phyloP scores from a whole-genome alignment of 371 early-diverging fungal genomes.

The Mortierella sp. region DNA sequence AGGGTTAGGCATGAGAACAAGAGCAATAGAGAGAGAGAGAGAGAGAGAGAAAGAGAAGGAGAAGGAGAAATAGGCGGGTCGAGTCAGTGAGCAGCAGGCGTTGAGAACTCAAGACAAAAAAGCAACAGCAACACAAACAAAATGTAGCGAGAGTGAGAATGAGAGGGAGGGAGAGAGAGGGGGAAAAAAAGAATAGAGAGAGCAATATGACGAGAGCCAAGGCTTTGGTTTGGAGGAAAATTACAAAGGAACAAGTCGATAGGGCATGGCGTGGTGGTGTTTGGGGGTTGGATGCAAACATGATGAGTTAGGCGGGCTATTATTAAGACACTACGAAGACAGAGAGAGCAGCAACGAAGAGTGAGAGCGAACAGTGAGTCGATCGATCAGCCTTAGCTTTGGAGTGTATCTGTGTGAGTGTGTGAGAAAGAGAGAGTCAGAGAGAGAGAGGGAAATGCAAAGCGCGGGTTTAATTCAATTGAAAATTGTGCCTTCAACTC shows the following conservation, averaged over 20 bases:
- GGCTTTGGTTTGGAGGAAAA: background rate
- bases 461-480: background rate
- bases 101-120: background rate
- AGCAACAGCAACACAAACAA: background rate
- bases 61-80: background rate
- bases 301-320: background rate
- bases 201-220: slow-evolving; percentile 1
- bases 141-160: too few species aligned
- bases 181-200: background rate
- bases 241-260: background rate
- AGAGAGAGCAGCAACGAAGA: background rate
- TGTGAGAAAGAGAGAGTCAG: too few species aligned
- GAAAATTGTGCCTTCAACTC: background rate
- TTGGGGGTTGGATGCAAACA: background rate
- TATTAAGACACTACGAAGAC: background rate
- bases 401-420: too few species aligned
- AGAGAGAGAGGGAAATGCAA: background rate
- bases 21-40: background rate
- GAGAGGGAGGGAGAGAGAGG: background rate
- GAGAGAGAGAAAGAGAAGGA: slow-evolving; percentile 13
- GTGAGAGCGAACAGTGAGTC: background rate
- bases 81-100: background rate
- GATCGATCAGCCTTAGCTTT: background rate
- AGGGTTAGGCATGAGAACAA: background rate
- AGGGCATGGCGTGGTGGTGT: background rate